Conservation (phyloP, 1,139 yeast genomes). For the Geotrichum klebahnii region DNA sequence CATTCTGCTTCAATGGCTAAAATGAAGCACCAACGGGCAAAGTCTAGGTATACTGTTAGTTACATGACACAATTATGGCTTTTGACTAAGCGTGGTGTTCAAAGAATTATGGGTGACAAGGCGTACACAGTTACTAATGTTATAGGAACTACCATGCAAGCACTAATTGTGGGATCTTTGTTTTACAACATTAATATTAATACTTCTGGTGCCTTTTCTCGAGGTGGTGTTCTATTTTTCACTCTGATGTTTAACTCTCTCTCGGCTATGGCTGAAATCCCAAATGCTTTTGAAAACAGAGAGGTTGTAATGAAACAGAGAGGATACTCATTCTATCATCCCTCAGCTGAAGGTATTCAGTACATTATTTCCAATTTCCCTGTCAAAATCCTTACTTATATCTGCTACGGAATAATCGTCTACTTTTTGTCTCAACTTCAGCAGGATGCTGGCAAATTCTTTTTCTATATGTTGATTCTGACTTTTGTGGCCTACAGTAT, state of each 20-base stretch:
- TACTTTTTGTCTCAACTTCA: slow-evolving; percentile 43
- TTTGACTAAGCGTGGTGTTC: slow-evolving; percentile 47
- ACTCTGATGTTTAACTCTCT: slow-evolving; percentile 43
- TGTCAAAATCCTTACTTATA: slow-evolving; percentile 34
- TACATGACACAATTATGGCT: slow-evolving; percentile 38
- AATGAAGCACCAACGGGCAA: slow-evolving; percentile 34
- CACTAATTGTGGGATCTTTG: slow-evolving; percentile 53
- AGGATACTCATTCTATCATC: slow-evolving; percentile 45
- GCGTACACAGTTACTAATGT: slow-evolving; percentile 48
- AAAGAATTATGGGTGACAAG: slow-evolving; percentile 52
- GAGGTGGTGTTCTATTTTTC: slow-evolving; percentile 47
- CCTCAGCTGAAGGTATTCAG: slow-evolving; percentile 45
- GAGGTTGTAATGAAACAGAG: slow-evolving; percentile 45
- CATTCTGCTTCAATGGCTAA: slow-evolving; percentile 27
- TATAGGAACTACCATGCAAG: slow-evolving; percentile 49
- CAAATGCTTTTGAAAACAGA: slow-evolving; percentile 40
- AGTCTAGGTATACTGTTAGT: slow-evolving; percentile 39
- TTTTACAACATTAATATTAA: slow-evolving; percentile 48
- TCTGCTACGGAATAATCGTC: slow-evolving; percentile 38
- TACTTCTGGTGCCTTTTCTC: slow-evolving; percentile 51
- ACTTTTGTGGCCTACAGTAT: slow-evolving; percentile 42
- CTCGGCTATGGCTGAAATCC: slow-evolving; percentile 44
- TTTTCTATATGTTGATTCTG: slow-evolving; percentile 39
- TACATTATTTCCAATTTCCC: slow-evolving; percentile 41
- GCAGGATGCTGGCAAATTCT: slow-evolving; percentile 43